phyloP scores from a whole-genome alignment of 2,329 filamentous ascomycete genomes.

The Thyridium curvatum region DNA sequence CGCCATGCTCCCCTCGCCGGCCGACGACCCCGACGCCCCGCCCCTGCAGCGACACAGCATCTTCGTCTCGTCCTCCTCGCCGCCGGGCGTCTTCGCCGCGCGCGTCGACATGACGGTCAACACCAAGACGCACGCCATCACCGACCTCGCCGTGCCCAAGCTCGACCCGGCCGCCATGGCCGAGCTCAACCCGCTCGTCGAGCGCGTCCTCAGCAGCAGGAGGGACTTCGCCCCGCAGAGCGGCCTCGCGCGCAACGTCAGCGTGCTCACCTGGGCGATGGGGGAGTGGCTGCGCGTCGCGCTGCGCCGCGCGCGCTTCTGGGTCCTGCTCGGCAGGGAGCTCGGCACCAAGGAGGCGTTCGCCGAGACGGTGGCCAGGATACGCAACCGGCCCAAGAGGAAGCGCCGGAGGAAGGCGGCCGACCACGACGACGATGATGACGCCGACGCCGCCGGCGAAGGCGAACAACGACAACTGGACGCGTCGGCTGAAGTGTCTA shows the following conservation, averaged over 20 bases:
- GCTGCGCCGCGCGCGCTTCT: slow-evolving; percentile 54
- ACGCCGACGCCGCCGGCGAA: slow-evolving; percentile 9
- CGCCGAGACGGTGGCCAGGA: slow-evolving; percentile 18
- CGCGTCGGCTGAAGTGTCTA: slow-evolving; percentile 11
- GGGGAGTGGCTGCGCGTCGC: slow-evolving; percentile 61
- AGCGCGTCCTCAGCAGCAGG: slow-evolving; percentile 29
- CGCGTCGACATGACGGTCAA: slow-evolving; percentile 53
- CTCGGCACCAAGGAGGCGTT: slow-evolving; percentile 30
- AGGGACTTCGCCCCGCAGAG: slow-evolving; percentile 29
- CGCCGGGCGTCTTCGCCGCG: slow-evolving; percentile 50
- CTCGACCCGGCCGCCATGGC: slow-evolving; percentile 52
- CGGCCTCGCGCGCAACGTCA: slow-evolving; percentile 49
- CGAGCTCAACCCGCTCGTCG: slow-evolving; percentile 51
- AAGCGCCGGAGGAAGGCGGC: slow-evolving; percentile 12
- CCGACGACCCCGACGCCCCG: slow-evolving; percentile 16
- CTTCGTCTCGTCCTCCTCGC: slow-evolving; percentile 35
- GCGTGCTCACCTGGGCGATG: slow-evolving; percentile 60
- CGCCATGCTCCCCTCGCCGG: slow-evolving; percentile 30
- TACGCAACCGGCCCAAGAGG: slow-evolving; percentile 17
- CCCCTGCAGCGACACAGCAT: slow-evolving; percentile 51
- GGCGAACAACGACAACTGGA: slow-evolving; percentile 5
- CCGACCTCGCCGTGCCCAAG: slow-evolving; percentile 43
- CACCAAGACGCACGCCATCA: slow-evolving; percentile 42
- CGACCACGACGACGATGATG: slow-evolving; percentile 14
- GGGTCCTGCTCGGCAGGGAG: slow-evolving; percentile 46